Evolutionary conservation across 495 filamentous ascomycete species (phyloP), one percentile per base, ranked within the genome.

Genomic region (Mytilinidion resinicola): DNA sequence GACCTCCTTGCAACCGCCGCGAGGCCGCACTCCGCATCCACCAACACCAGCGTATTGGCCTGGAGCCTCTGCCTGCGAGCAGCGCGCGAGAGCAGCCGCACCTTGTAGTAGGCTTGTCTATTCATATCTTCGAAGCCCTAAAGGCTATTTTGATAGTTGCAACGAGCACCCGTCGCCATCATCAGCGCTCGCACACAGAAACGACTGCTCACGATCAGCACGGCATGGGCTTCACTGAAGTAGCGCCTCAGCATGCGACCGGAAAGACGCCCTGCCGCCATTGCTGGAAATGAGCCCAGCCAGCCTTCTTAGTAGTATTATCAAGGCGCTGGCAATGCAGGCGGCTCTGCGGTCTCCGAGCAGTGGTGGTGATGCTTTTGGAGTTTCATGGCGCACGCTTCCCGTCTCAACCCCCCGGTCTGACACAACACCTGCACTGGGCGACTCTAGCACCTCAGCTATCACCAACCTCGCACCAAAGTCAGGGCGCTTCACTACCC

Each of bases 371-470:
- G 59, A 33, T 30, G 62, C 63, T 51, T 34, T 44, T 1, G 42
- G 37, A 25, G 63, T 66, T 66, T 66, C 63, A 59, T 56, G 59
- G 46, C 55, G 33, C 51, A 41, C 47, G 25, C 50, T 54, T 44
- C 51, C 55, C 59, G 63, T 66, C 63, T 59, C 63, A 66, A 20
- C 56, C 56, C 63, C 63, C 63, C 56, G 8, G 59, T 52, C 55
- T 66, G 63, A 49, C 46, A 49, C 55, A 56, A 62, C 63, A 62
- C 55, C 51, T 59, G 47, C 25, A 30, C 25, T 30, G 25, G 6
- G 21, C 51, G 44, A 14, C 43, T 42, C 33, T 58, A 58, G 25
- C 25, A 65, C 63, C 39, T 37, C 57, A 43, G n/a, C 54, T 55
- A 48, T 46, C 50, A 41, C 15, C 37, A 21, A 47, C 36, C 17